Conservation (phyloP, 768 basidiomycete species). For the Suillus clintonianus region DNA sequence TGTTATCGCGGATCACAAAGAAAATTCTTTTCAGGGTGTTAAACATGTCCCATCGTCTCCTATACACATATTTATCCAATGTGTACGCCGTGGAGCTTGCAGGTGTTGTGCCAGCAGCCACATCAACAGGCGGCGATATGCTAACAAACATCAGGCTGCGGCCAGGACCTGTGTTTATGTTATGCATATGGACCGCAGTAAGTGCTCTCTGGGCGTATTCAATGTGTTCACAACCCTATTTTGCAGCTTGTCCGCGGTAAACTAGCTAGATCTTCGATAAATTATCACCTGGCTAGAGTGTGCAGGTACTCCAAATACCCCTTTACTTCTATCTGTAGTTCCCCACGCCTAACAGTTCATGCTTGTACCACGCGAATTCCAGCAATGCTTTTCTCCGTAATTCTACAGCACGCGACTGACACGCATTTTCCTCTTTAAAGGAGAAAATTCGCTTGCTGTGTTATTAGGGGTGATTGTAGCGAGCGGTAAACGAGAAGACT, state of each 20-base stretch:
- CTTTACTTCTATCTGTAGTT: slow-evolving; percentile 3
- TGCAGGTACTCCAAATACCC: slow-evolving; percentile 70
- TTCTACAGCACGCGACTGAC: slow-evolving; percentile 17
- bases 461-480: neutral
- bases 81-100: slow-evolving; percentile 74
- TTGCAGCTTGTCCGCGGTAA: slow-evolving; percentile 23
- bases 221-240: slow-evolving; percentile 40
- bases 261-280: slow-evolving; percentile 66
- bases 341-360: neutral
- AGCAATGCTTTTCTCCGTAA: slow-evolving; percentile 24
- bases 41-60: slow-evolving; percentile 4
- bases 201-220: slow-evolving; percentile 22
- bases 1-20: slow-evolving; percentile 1
- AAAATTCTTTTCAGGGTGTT: slow-evolving; percentile 5
- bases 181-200: slow-evolving; percentile 29
- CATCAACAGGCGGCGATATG: slow-evolving; percentile 1
- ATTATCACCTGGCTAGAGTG: slow-evolving; percentile 84
- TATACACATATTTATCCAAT: slow-evolving; percentile 30
- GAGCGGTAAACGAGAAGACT: neutral
- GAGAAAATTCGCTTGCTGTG: neutral
- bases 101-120: slow-evolving; percentile 10
- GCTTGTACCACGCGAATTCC: slow-evolving; percentile 20
- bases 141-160: slow-evolving; percentile 32
- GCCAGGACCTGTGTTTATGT: slow-evolving; percentile 24
- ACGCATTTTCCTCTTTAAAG: neutral